phyloP scores from a whole-genome alignment of 164 flowering plant species.

The grape (Vitis vinifera) region DNA sequence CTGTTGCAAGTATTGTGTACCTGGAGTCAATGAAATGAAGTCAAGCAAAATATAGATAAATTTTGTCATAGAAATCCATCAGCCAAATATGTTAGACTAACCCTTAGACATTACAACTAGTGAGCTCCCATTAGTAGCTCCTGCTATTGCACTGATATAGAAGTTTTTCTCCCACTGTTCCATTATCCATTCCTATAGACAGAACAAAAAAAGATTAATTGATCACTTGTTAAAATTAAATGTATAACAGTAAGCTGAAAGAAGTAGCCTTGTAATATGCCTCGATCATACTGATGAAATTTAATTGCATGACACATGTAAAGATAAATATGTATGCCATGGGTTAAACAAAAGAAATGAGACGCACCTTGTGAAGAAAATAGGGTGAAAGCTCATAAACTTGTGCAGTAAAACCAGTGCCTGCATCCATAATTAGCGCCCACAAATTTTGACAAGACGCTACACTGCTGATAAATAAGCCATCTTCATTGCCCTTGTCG shows the following conservation, averaged over 20 bases:
- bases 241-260: not conserved
- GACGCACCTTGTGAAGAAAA: conserved; percentile 49
- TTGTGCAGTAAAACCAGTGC: conserved; percentile 48
- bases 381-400: conserved; percentile 46
- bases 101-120: conserved; percentile 85
- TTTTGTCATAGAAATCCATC: not conserved
- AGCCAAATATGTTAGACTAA: conserved; percentile 16
- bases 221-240: not conserved
- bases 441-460: conserved; percentile 49
- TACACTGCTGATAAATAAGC: conserved; percentile 49
- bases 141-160: conserved; percentile 71
- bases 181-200: conserved; percentile 68
- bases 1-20: conserved; percentile 66
- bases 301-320: too few species aligned
- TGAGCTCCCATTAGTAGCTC: conserved; percentile 68
- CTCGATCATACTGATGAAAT: not conserved
- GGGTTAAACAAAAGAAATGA: not conserved
- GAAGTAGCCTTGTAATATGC: not conserved
- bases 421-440: conserved; percentile 65
- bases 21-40: conserved; percentile 23
- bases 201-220: conserved; percentile 4
- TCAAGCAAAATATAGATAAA: not conserved
- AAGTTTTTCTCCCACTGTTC: conserved; percentile 80
- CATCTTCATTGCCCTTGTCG: conserved; percentile 51
- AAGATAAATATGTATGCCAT: too few species aligned